phyloP scores from a whole-genome alignment of 179 eudicot genomes.

The Vitellaria paradoxa region DNA sequence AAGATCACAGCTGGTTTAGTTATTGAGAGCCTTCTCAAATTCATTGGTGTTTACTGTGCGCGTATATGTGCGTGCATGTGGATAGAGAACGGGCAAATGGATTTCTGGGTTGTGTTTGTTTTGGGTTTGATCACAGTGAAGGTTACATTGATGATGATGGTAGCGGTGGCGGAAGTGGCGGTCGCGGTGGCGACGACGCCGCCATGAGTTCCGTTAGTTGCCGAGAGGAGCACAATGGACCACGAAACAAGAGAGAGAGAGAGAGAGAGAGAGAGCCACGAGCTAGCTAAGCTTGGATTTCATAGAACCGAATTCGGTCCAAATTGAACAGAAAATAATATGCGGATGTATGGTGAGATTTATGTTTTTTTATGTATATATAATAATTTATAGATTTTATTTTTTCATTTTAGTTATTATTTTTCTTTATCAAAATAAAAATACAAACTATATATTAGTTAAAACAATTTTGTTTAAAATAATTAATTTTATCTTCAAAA shows the following conservation, averaged over 20 bases:
- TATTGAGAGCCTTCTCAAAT: constrained; percentile 20
- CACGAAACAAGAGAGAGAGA: background rate
- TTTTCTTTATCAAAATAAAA: too few species aligned
- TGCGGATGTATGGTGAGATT: too few species aligned
- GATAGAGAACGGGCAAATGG: background rate
- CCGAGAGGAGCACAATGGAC: too few species aligned
- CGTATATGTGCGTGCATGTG: background rate
- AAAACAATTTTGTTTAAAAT: too few species aligned
- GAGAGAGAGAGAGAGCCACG: background rate
- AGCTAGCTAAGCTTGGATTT: too few species aligned
- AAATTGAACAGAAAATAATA: too few species aligned
- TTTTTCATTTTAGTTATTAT: too few species aligned
- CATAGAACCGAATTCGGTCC: too few species aligned
- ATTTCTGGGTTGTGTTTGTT: background rate
- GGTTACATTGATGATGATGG: constrained; percentile 18
- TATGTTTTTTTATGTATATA: background rate
- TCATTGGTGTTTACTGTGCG: constrained; percentile 14
- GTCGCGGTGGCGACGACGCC: too few species aligned
- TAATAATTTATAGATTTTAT: too few species aligned
- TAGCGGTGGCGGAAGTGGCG: background rate
- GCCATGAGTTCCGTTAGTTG: constrained; percentile 4
- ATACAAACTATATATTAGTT: too few species aligned
- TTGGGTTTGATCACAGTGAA: background rate
- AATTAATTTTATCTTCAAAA: too few species aligned
- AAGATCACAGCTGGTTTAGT: constrained; percentile 6